These are phyloP conservation scores for Didymellaceae sp. DNA, from an alignment of 2,329 filamentous ascomycete genomes.

Conservation along the genomic window DNA sequence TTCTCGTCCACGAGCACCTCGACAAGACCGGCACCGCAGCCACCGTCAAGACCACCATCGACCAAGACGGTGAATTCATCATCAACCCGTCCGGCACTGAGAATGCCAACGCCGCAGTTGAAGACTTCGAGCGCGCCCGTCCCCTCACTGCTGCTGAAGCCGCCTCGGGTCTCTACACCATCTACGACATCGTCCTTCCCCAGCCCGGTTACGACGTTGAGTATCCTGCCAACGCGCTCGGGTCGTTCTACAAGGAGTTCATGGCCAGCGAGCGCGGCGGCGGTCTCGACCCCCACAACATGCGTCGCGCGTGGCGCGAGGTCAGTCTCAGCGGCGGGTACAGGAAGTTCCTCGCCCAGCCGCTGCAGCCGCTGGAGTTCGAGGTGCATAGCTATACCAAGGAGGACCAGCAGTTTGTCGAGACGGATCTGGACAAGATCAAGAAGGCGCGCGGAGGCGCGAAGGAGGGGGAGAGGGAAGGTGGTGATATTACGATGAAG, in stretches of 20 bases:
- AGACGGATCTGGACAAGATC: constrained; percentile 81
- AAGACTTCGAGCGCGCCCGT: constrained; percentile 72
- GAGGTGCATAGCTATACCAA: constrained; percentile 73
- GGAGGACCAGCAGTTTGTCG: constrained; percentile 82
- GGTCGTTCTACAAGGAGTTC: constrained; percentile 82
- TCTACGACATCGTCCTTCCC: constrained; percentile 90
- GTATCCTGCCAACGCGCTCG: constrained; percentile 84
- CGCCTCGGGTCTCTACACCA: constrained; percentile 73
- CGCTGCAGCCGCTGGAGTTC: constrained; percentile 67
- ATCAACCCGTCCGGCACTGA: constrained; percentile 66
- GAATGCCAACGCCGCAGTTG: constrained; percentile 59
- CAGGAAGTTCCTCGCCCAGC: constrained; percentile 79
- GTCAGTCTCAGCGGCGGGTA: constrained; percentile 89
- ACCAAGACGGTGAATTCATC: constrained; percentile 70
- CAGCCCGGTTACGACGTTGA: constrained; percentile 89
- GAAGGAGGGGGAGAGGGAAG: constrained; percentile 59
- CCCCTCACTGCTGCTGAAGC: constrained; percentile 79
- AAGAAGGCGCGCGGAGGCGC: constrained; percentile 50
- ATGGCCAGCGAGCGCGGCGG: constrained; percentile 84
- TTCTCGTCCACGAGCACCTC: constrained; percentile 68
- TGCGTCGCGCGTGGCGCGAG: constrained; percentile 86
- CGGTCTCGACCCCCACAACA: constrained; percentile 78
- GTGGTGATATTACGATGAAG: constrained; percentile 27
- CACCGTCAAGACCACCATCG: constrained; percentile 50
- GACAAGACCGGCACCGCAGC: constrained; percentile 50